Evolutionary conservation across 768 basidiomycete genomes (phyloP).

Genomic region (Termitomyces sp.): DNA sequence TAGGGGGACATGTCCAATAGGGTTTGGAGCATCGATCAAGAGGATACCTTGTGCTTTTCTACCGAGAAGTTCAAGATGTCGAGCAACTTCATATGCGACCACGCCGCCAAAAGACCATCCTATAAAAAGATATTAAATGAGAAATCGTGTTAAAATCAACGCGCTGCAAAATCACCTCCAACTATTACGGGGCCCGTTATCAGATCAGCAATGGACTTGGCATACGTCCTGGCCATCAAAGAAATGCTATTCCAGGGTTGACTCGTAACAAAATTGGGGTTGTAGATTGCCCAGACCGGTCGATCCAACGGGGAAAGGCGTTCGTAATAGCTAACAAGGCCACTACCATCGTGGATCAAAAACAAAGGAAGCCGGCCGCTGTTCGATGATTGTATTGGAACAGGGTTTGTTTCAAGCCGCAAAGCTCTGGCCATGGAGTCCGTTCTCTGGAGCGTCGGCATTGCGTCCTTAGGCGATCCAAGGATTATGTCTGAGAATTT

Average conservation of each 20-base stretch:
- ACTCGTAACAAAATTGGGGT: slow-evolving; percentile 44
- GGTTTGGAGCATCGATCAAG: slow-evolving; percentile 64
- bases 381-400: slow-evolving; percentile 31
- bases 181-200: slow-evolving; percentile 39
- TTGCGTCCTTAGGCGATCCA: neutral
- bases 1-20: slow-evolving; percentile 46
- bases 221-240: slow-evolving; percentile 52
- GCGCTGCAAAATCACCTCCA: slow-evolving; percentile 43
- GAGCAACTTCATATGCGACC: slow-evolving; percentile 60
- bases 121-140: slow-evolving; percentile 18
- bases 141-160: neutral
- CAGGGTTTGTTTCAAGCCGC: slow-evolving; percentile 23
- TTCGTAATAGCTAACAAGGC: slow-evolving; percentile 47
- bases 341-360: slow-evolving; percentile 73
- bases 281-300: slow-evolving; percentile 55
- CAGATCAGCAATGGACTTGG: slow-evolving; percentile 31
- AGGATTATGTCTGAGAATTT: neutral
- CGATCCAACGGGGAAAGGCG: slow-evolving; percentile 43
- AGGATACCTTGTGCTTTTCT: slow-evolving; percentile 49
- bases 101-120: slow-evolving; percentile 83
- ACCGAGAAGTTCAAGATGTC: slow-evolving; percentile 40
- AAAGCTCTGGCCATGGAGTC: slow-evolving; percentile 13
- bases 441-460: neutral
- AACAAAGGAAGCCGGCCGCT: slow-evolving; percentile 39
- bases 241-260: slow-evolving; percentile 42